Conservation (phyloP, 805 yeast species). For the Lipomyces starkeyi region DNA sequence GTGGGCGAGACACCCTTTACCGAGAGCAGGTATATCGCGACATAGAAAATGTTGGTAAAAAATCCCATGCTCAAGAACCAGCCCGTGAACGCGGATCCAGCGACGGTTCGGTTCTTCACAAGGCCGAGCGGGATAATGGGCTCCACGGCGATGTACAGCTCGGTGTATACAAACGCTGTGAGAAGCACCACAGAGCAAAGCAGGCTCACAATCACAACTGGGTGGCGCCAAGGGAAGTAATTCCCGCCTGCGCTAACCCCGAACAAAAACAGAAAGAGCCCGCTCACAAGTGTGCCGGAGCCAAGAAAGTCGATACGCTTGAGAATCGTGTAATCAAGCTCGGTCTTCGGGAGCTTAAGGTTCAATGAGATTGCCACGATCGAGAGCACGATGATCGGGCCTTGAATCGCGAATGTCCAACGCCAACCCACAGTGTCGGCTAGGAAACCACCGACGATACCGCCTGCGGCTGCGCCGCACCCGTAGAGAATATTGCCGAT, state of each 20-base stretch:
- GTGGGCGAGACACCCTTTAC: conserved; percentile 60
- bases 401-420: conserved; percentile 49
- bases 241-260: conserved; percentile 72
- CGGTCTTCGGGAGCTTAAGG: conserved; percentile 25
- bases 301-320: conserved; percentile 70
- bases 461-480: conserved; percentile 76
- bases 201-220: conserved; percentile 49
- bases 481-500: conserved; percentile 77
- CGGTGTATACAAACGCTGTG: conserved; percentile 57
- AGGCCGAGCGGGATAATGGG: conserved; percentile 71
- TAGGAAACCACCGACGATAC: conserved; percentile 59
- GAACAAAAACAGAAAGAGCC: conserved; percentile 63
- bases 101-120: conserved; percentile 61
- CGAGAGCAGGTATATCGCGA: conserved; percentile 68
- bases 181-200: conserved; percentile 45
- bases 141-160: conserved; percentile 57
- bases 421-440: conserved; percentile 68
- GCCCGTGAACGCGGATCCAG: conserved; percentile 67
- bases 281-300: conserved; percentile 59
- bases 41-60: conserved; percentile 66
- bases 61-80: conserved; percentile 74
- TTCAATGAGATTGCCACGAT: conserved; percentile 44
- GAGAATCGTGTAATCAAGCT: conserved; percentile 51
- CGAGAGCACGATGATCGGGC: conserved; percentile 49
- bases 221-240: conserved; percentile 55